Evolutionary conservation across 208 protist species (phyloP).

Genomic region (Leishmania arabica): DNA sequence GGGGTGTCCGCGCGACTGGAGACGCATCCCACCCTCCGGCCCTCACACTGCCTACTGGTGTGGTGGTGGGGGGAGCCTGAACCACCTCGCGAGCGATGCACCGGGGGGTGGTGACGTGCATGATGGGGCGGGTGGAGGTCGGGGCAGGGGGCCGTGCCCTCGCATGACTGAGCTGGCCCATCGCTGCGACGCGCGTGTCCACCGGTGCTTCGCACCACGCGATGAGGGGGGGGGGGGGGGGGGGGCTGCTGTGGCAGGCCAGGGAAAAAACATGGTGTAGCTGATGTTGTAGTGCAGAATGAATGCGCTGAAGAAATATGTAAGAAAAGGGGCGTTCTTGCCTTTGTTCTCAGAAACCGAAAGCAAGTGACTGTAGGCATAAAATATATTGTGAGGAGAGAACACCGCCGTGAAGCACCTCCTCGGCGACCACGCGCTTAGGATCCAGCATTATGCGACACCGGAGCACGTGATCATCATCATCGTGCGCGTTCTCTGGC

Average conservation of each 20-base stretch:
- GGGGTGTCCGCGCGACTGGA: neutral
- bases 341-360: neutral
- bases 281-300: neutral
- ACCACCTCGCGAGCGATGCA: neutral
- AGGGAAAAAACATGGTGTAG: neutral
- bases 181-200: neutral
- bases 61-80: neutral
- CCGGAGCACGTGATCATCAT: neutral
- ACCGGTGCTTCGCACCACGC: neutral
- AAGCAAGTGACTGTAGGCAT: neutral
- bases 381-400: neutral
- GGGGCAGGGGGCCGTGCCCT: neutral
- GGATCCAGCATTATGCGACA: neutral
- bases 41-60: neutral
- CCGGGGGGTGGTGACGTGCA: neutral
- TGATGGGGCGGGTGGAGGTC: neutral
- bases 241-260: neutral
- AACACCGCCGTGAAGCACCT: neutral
- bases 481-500: neutral
- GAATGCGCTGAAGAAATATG: neutral
- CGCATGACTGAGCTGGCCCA: neutral
- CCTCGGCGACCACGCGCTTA: neutral
- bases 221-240: neutral
- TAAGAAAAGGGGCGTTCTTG: neutral
- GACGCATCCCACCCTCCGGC: neutral